phyloP scores from a whole-genome alignment of 306 rosid species.

The Citrullus amarus region DNA sequence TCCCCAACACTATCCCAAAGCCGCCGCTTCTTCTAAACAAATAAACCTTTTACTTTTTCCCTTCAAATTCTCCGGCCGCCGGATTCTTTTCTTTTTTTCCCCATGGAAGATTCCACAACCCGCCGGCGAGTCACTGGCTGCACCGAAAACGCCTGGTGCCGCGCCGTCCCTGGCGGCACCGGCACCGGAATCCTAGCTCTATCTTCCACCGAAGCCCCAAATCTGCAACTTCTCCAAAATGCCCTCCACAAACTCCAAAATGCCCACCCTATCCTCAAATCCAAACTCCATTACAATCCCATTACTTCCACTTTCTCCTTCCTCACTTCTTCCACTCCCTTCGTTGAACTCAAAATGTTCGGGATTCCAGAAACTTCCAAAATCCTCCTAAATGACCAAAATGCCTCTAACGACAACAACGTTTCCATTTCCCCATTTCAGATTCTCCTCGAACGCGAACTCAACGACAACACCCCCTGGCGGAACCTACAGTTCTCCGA shows the following conservation, averaged over 20 bases:
- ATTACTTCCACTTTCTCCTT: slow-evolving; percentile 17
- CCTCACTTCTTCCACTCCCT: slow-evolving; percentile 21
- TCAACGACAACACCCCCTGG: slow-evolving; percentile 30
- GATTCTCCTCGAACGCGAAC: slow-evolving; percentile 31
- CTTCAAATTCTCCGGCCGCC: not conserved
- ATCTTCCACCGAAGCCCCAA: slow-evolving; percentile 14
- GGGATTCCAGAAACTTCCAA: slow-evolving; percentile 1
- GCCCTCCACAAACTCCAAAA: slow-evolving; percentile 35
- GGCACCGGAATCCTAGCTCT: slow-evolving; percentile 41
- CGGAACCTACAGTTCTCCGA: not conserved
- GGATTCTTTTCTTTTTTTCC: not conserved
- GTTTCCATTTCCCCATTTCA: slow-evolving; percentile 29
- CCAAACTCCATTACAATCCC: slow-evolving; percentile 21
- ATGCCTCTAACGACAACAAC: not conserved
- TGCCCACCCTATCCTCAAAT: slow-evolving; percentile 46
- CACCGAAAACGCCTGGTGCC: slow-evolving; percentile 43
- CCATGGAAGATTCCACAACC: not conserved
- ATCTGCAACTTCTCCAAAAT: slow-evolving; percentile 16
- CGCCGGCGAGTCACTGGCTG: slow-evolving; percentile 23
- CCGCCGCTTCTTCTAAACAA: not conserved
- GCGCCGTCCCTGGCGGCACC: slow-evolving; percentile 40
- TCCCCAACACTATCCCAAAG: not conserved
- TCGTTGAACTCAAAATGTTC: slow-evolving; percentile 15
- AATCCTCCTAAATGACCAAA: slow-evolving; percentile 4
- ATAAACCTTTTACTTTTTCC: not conserved